phyloP scores from a whole-genome alignment of 1,284 basidiomycete genomes.

The Marasmius fiardii region DNA sequence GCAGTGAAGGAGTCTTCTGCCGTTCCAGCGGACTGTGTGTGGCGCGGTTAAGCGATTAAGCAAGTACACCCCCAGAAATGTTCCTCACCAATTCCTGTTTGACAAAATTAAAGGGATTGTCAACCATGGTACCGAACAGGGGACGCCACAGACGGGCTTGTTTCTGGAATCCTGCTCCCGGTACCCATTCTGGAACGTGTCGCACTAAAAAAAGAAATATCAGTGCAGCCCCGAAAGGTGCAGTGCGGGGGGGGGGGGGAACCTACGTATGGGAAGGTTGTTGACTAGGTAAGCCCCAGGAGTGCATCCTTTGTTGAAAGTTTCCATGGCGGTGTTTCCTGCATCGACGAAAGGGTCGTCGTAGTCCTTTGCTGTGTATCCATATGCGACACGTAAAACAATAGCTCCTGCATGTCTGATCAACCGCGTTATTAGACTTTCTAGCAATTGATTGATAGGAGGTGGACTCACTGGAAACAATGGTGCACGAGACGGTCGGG shows the following conservation, averaged over 20 bases:
- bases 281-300: conserved; percentile 30
- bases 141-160: conserved; percentile 17
- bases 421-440: neutral
- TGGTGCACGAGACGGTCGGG: conserved; percentile 6
- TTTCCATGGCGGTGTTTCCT: conserved; percentile 26
- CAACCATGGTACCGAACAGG: conserved; percentile 14
- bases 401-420: conserved; percentile 23
- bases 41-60: neutral
- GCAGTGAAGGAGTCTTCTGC: conserved; percentile 16
- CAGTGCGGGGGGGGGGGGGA: neutral
- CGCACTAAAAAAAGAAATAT: conserved; percentile 15
- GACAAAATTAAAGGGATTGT: conserved; percentile 20
- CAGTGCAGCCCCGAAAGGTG: neutral
- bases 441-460: neutral
- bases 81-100: conserved; percentile 20
- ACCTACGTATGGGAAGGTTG: conserved; percentile 25
- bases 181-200: conserved; percentile 22
- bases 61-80: too few relatives aligned
- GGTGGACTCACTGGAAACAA: conserved; percentile 13
- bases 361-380: conserved; percentile 27
- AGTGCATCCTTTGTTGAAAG: conserved; percentile 22
- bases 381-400: conserved; percentile 31
- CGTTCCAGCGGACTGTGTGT: conserved; percentile 10
- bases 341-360: conserved; percentile 27
- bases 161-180: conserved; percentile 24